Evolutionary conservation across 805 yeast species (phyloP), one percentile per base, ranked within the genome.

Genomic region (Ogataea naganishii): DNA sequence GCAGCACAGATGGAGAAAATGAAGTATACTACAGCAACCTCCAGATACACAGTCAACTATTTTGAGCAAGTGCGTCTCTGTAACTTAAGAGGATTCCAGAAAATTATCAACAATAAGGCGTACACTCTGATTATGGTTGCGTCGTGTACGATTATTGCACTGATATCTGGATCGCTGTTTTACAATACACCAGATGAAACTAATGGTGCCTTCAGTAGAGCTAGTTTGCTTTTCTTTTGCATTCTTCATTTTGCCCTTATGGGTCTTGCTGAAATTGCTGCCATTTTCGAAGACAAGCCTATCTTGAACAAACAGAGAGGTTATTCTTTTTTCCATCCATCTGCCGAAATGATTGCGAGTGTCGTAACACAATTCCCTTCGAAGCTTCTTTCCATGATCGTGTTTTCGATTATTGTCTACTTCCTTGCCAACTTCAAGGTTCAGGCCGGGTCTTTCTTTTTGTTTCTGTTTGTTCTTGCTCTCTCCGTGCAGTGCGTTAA

Each of bases 281-380:
- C 68, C 7, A 56, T 75, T 33, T 77, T 72, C 43, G 70, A 71
- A 35, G 69, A 69, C 33, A 71, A 80, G 56, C 73, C 79, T 18
- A 73, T 76, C 41, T 62, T 75, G 34, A 74, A 71, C 41, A 77
- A 76, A 47, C 85, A 77, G 44, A 69, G 69, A 44, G 65, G 75
- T 17, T 76, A 72, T 41, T 71, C 78, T 11, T 58, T 77, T 56
- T 75, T 71, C 48, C 69, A 75, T 36, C 74, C 76, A 12, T 66
- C 82, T 14, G 80, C 80, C 16, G 82, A 76, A 51, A 69, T 78
- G 7, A 38, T 77, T 25, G 72, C 79, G 7, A 64, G 64, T 35
- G 66, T 71, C 39, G 46, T 76, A 20, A 64, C 76, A 25, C 75
- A 72, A 43, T 48, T 74, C 29, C 83, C 82, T 3, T 59, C 68